Evolutionary conservation across 2,329 filamentous ascomycete genomes (phyloP).

Genomic region (Exserohilum turcica): DNA sequence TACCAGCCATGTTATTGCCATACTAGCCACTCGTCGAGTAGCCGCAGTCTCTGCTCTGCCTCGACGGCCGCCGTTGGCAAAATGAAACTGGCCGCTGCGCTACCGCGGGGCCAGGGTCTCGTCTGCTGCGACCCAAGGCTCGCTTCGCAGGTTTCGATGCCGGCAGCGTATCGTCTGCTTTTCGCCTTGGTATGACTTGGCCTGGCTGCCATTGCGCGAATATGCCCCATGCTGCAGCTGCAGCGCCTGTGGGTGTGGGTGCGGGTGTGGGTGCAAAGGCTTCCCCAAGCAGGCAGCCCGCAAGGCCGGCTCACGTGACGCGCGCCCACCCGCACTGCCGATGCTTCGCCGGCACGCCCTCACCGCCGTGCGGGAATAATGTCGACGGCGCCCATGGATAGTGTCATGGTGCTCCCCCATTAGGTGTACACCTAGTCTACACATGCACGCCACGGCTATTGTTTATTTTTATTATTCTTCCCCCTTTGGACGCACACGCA

Average conservation of each 20-base stretch:
- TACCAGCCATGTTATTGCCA: conserved; percentile 16
- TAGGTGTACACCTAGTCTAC: background rate
- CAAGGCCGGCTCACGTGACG: conserved; percentile 1
- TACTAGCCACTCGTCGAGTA: conserved; percentile 14
- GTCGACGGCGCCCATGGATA: conserved; percentile 3
- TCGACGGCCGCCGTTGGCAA: too few relatives aligned
- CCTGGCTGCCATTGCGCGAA: conserved; percentile 2
- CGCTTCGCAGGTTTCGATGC: too few relatives aligned
- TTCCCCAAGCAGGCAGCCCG: conserved; percentile 16
- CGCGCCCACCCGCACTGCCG: conserved; percentile 16
- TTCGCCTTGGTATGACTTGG: background rate
- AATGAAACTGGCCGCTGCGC: too few relatives aligned
- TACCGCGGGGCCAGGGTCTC: conserved; percentile 13
- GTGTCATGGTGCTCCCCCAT: background rate
- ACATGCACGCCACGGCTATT: conserved; percentile 2
- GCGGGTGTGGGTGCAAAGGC: conserved; percentile 1
- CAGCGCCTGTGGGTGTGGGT: background rate
- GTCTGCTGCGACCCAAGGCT: background rate
- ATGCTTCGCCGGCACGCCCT: conserved; percentile 25
- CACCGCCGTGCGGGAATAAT: conserved; percentile 19
- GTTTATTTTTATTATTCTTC: conserved; percentile 5
- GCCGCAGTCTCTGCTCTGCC: too few relatives aligned
- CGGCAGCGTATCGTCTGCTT: background rate
- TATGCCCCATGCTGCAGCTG: background rate
- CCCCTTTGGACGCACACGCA: conserved; percentile 9